Evolutionary conservation across 1,284 basidiomycete genomes (phyloP), one percentile per base, ranked within the genome.

Genomic region (Ustilago loliicola): DNA sequence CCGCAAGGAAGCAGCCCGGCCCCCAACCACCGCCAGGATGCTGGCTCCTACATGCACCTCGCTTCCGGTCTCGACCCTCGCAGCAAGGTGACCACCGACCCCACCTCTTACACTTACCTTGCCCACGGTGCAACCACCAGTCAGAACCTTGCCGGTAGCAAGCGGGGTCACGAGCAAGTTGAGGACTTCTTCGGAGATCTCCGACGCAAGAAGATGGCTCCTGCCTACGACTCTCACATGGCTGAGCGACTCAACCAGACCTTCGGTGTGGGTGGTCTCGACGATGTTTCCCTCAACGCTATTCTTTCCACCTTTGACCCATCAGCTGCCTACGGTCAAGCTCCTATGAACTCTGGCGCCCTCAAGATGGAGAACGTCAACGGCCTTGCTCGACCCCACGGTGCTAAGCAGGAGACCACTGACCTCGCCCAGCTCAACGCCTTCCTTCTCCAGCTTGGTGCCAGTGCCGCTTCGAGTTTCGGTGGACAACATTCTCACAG

Each of bases 381-480:
- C 17, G 53, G 52, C 19, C 8, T 60, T 21, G 51, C 57, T 23
- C 69, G 70, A 23, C 25, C 45, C 10, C 90, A 89, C 1, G 25
- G 48, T 29, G 91, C 90, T 80, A 84, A 87, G 53, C 74, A 77
- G 60, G 66, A 77, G 51, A 87, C 89, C 10, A 54, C 72, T 17
- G 84, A 86, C 66, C 72, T 87, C 10, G 86, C 84, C 7, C 80
- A 86, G 60, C 72, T 85, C 76, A 83, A 84, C 71, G 72, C 81
- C 40, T 86, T 85, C 77, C 78, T 86, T 19, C 66, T 85, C 21
- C 83, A 84, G 72, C 81, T 87, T 62, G 82, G 84, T 56, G 85
- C 72, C 75, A 83, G 67, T 56, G 81, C 81, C 29, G 80, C 79
- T 45, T 78, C 79, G 34, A 75, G 59, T 10, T 52, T 63, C 53